Conservation (phyloP, 371 early-diverging fungal genomes). For the Coemansia linderi region DNA sequence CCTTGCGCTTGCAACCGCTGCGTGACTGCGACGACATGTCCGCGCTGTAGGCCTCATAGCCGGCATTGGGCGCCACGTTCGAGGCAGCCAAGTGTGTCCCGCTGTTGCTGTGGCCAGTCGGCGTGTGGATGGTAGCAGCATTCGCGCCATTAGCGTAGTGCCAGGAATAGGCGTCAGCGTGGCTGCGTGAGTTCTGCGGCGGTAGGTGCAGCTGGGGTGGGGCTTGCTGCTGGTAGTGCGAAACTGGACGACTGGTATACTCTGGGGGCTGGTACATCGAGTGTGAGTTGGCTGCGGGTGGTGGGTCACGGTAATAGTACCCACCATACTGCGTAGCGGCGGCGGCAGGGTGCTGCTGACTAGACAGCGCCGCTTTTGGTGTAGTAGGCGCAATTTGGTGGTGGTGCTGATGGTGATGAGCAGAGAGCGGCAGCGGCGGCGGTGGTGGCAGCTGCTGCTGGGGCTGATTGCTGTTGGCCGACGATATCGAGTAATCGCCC, state of each 20-base stretch:
- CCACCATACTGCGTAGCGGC: constrained; percentile 12
- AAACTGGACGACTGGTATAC: constrained; percentile 4
- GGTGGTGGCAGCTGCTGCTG: constrained; percentile 17
- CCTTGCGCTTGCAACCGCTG: constrained; percentile 39
- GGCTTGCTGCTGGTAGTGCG: constrained; percentile 20
- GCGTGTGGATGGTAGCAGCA: constrained; percentile 2
- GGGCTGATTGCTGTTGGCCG: constrained; percentile 1
- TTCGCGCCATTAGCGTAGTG: constrained; percentile 24
- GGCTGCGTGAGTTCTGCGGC: constrained; percentile 14
- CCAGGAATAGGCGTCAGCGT: constrained; percentile 22
- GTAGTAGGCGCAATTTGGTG: constrained; percentile 8
- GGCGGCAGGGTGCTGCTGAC: constrained; percentile 5
- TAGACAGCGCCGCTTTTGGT: neutral
- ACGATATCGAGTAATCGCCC: constrained; percentile 32
- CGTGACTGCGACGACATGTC: constrained; percentile 15
- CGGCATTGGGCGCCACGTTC: neutral
- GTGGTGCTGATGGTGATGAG: constrained; percentile 4
- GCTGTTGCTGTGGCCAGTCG: neutral
- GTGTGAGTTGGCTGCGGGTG: neutral
- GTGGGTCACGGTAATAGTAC: constrained; percentile 25
- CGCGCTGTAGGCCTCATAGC: constrained; percentile 12
- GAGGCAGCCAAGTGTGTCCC: neutral
- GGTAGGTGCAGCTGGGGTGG: constrained; percentile 18
- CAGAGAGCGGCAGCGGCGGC: constrained; percentile 8
- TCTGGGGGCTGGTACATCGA: constrained; percentile 15